Evolutionary conservation across 2,329 filamentous ascomycete genomes (phyloP).

Genomic region (Aspergillus glaucus): DNA sequence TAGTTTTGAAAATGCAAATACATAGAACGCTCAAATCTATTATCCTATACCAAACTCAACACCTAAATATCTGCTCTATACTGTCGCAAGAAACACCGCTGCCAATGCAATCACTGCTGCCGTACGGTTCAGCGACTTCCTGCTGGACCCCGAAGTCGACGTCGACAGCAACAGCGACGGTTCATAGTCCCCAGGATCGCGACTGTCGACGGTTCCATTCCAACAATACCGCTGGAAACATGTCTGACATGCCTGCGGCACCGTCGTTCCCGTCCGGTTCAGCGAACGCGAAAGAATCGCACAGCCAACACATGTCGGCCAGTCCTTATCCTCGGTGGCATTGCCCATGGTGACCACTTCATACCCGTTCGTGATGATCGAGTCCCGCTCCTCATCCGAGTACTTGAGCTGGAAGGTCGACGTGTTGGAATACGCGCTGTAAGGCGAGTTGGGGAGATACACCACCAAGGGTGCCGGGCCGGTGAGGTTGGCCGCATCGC

Average conservation of each 20-base stretch:
- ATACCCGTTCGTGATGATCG: slow-evolving; percentile 81
- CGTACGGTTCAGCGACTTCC: slow-evolving; percentile 1
- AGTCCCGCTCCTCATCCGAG: slow-evolving; percentile 60
- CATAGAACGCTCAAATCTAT: no score
- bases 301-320: slow-evolving; percentile 81
- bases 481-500: slow-evolving; percentile 60
- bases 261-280: slow-evolving; percentile 58
- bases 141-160: slow-evolving; percentile 1
- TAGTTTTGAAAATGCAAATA: no score
- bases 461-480: slow-evolving; percentile 62
- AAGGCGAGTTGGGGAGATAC: slow-evolving; percentile 83
- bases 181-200: slow-evolving; percentile 15
- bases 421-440: slow-evolving; percentile 68
- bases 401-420: slow-evolving; percentile 68
- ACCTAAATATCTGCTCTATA: no score
- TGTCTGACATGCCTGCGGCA: slow-evolving; percentile 64
- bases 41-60: no score
- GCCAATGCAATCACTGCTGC: slow-evolving; percentile 3
- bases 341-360: slow-evolving; percentile 79
- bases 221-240: slow-evolving; percentile 89
- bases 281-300: slow-evolving; percentile 75
- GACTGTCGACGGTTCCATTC: slow-evolving; percentile 63
- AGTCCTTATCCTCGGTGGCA: slow-evolving; percentile 63
- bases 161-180: slow-evolving; percentile 5
- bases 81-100: slow-evolving; percentile 1